Percentiles rank a stretch among this genome's conserved stretches.
These are phyloP conservation scores for Clathrospora elynae DNA, from an alignment of 2,329 filamentous ascomycete genomes.

Conservation along the genomic window DNA sequence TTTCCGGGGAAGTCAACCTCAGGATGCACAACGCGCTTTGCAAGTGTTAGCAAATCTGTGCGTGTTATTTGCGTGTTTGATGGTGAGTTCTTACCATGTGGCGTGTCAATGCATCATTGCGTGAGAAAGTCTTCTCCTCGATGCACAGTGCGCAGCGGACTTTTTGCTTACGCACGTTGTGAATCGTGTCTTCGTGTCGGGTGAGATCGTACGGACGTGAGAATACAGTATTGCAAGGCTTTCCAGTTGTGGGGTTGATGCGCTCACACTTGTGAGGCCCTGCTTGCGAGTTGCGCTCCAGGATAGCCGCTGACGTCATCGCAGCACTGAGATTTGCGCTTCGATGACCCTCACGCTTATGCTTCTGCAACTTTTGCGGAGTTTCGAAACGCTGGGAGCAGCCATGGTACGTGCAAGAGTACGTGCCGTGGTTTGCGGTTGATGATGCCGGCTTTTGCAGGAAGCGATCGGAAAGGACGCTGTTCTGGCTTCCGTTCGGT, in stretches of 20 bases:
- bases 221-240: slow-evolving; percentile 92
- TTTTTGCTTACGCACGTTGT: slow-evolving; percentile 93
- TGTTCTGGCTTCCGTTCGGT: slow-evolving; percentile 51
- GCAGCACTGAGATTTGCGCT: slow-evolving; percentile 49
- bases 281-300: slow-evolving; percentile 79
- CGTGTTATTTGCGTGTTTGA: slow-evolving; percentile 10
- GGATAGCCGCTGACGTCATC: slow-evolving; percentile 60
- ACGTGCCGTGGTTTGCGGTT: slow-evolving; percentile 80
- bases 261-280: slow-evolving; percentile 92
- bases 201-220: slow-evolving; percentile 96
- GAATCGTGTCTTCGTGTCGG: slow-evolving; percentile 94
- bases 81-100: slow-evolving; percentile 66
- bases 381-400: slow-evolving; percentile 89
- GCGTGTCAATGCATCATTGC: slow-evolving; percentile 89
- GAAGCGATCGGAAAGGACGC: slow-evolving; percentile 33
- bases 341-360: slow-evolving; percentile 92
- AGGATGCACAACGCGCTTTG: slow-evolving; percentile 79
- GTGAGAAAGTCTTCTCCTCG: slow-evolving; percentile 95
- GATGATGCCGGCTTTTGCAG: slow-evolving; percentile 65
- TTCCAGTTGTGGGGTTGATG: slow-evolving; percentile 92
- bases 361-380: slow-evolving; percentile 84
- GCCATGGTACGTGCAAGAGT: slow-evolving; percentile 94
- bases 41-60: slow-evolving; percentile 29
- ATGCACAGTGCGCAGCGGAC: slow-evolving; percentile 90
- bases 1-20: slow-evolving; percentile 82